Percentiles rank a stretch among this genome's conserved stretches.
These are phyloP conservation scores for Coemansia furcata DNA, from an alignment of 192 early-diverging fungal genomes.

Conservation along the genomic window DNA sequence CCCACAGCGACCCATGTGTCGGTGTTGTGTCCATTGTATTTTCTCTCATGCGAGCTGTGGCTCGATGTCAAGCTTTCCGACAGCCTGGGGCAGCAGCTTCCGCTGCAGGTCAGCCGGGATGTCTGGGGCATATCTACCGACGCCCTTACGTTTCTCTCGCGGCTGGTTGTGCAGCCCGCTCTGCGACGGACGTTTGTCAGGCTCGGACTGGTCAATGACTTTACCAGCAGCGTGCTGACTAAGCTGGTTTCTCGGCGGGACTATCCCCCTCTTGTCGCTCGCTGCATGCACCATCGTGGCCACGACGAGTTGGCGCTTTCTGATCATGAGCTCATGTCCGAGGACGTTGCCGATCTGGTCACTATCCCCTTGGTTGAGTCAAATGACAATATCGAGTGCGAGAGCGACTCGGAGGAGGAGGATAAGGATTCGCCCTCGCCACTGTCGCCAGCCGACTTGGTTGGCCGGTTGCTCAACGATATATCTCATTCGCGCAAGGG, in stretches of 20 bases:
- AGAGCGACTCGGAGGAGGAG: not conserved
- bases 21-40: conserved; percentile 17
- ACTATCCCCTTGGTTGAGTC: conserved; percentile 1
- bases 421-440: not conserved
- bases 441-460: not conserved
- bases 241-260: not conserved
- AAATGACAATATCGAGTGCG: not conserved
- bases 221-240: conserved; percentile 8
- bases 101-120: conserved; percentile 21
- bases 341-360: not conserved
- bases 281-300: not conserved
- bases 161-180: conserved; percentile 4
- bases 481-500: conserved; percentile 5
- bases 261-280: not conserved
- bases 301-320: not conserved
- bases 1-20: not conserved
- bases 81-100: not conserved
- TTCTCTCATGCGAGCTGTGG: conserved; percentile 32
- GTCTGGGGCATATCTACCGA: conserved; percentile 31
- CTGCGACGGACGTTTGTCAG: conserved; percentile 9
- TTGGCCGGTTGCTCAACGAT: conserved; percentile 22
- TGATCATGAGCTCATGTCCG: not conserved
- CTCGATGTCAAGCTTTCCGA: conserved; percentile 3
- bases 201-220: conserved; percentile 7
- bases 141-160: conserved; percentile 22